Evolutionary conservation across 108 stramenopile genomes (phyloP), one percentile per base, ranked within the genome.

Genomic region (Cylindrotheca closterium): DNA sequence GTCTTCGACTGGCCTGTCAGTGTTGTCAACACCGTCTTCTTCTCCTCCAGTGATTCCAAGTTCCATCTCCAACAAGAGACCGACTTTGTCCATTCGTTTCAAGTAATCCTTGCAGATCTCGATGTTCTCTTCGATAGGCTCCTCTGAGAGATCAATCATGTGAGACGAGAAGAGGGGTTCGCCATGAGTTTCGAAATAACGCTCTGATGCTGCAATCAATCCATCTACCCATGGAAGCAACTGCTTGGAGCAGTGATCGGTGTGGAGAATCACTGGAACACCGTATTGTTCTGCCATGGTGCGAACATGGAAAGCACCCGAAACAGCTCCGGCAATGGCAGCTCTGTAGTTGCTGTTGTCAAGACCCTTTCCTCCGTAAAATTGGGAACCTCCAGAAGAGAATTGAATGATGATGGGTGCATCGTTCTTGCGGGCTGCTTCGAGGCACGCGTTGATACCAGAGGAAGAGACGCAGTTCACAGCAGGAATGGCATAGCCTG

Each of bases 121-220:
- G 63, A 96, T 88, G 80, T 96, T 96, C 63, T 95, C 94, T 73
- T 94, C 92, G 49, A 95, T 70, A 4, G 92, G 82, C 67, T 96
- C 96, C 71, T 96, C 96, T 21, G 94, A 95, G 30, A 96, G 81
- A 71, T 96, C 96, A 56, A 96, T 87, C 96, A 96, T 96, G 86
- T 96, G 96, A 8, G 84, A 86, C 24, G 93, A 94, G 76, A 94
- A 96, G 34, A 96, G 84, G 31, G 96, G 96, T 79, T 94, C 91
- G 19, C 95, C 95, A 70, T 93, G 84, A 47, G 80, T 60, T 60
- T 83, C 71, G 58, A 67, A 84, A 71, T 88, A 89, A 50, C 78
- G 74, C 62, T 93, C 92, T 29, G 82, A 82, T 29, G 86, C 86
- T 33, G 71, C 78, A 47, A 96, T 69, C 57, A 96, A 80, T 65